Conservation (phyloP, 805 yeast genomes). For the Suhomyces faveliae region DNA sequence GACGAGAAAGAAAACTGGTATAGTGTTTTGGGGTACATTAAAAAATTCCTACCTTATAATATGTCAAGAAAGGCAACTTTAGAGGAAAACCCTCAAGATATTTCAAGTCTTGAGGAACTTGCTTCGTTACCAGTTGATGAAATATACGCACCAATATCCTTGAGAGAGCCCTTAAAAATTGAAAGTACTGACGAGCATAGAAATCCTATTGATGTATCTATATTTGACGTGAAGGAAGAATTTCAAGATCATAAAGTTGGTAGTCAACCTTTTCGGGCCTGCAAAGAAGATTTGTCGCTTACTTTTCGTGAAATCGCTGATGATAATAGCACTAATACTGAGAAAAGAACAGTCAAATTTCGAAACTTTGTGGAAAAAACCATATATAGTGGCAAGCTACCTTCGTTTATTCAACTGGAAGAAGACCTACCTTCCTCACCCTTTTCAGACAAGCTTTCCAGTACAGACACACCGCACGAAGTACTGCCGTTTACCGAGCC, state of each 20-base stretch:
- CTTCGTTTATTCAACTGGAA: not conserved
- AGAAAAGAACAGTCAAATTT: slow-evolving; percentile 13
- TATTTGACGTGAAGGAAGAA: not conserved
- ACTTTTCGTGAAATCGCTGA: not conserved
- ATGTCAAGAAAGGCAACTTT: not conserved
- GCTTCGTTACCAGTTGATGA: not conserved
- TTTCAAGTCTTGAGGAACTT: not conserved
- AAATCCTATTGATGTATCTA: not conserved
- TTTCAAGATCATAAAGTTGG: not conserved
- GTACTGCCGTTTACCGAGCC: not conserved
- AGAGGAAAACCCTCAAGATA: not conserved
- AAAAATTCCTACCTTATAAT: not conserved
- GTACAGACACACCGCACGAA: not conserved
- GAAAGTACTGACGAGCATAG: not conserved
- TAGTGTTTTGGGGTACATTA: not conserved
- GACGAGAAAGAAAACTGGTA: not conserved
- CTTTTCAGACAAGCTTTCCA: not conserved
- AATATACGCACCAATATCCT: not conserved
- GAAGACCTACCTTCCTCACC: not conserved
- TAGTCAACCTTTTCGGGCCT: not conserved
- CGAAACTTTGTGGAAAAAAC: slow-evolving; percentile 15
- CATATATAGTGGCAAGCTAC: slow-evolving; percentile 12
- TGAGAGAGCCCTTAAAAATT: not conserved
- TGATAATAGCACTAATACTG: not conserved
- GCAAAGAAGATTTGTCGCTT: not conserved